Evolutionary conservation across 192 early-diverging fungal species (phyloP).

Genomic region (Rhizoclosmatium globosum): DNA sequence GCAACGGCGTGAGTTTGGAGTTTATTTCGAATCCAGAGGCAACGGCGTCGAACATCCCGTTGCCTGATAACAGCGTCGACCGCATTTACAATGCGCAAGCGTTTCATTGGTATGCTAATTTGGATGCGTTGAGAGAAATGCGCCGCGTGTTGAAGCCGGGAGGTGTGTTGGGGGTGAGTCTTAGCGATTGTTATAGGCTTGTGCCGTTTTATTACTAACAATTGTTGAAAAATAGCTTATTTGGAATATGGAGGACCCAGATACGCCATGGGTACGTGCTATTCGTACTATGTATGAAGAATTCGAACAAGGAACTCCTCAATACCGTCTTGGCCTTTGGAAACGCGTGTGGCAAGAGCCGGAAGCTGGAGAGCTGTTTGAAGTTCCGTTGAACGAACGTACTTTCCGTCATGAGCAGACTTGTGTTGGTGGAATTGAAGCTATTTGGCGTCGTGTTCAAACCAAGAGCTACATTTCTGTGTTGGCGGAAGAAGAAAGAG

Average conservation of each 20-base stretch:
- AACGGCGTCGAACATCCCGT: neutral
- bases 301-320: slow-evolving; percentile 52
- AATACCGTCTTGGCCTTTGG: slow-evolving; percentile 57
- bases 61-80: slow-evolving; percentile 1
- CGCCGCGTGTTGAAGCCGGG: slow-evolving; percentile 52
- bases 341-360: slow-evolving; percentile 43
- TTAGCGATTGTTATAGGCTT: too few species aligned
- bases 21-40: neutral
- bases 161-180: slow-evolving; percentile 38
- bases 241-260: slow-evolving; percentile 58
- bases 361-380: slow-evolving; percentile 38
- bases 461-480: slow-evolving; percentile 50
- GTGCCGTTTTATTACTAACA: too few species aligned
- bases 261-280: slow-evolving; percentile 39
- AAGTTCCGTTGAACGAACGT: slow-evolving; percentile 19
- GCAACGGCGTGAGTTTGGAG: neutral
- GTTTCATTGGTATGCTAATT: slow-evolving; percentile 64
- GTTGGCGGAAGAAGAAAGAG: neutral
- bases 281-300: slow-evolving; percentile 51
- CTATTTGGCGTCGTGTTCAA: slow-evolving; percentile 41
- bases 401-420: slow-evolving; percentile 13
- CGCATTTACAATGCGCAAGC: slow-evolving; percentile 36
- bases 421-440: neutral
- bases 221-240: neutral
- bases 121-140: slow-evolving; percentile 50